These are phyloP conservation scores for Truncatella angustata DNA, from an alignment of 2,329 filamentous ascomycete genomes.

Conservation along the genomic window DNA sequence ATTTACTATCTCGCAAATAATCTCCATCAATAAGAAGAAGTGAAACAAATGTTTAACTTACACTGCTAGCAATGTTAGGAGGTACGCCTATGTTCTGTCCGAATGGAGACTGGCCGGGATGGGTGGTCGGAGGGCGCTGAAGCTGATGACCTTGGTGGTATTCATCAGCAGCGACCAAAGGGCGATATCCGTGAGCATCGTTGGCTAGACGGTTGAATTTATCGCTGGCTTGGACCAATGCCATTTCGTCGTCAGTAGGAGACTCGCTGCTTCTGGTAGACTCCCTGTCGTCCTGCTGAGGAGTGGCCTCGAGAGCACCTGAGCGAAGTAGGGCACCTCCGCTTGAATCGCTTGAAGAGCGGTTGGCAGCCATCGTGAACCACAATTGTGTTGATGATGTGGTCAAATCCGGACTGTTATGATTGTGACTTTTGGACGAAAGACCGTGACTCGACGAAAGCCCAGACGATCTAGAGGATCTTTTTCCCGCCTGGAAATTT, in stretches of 20 bases:
- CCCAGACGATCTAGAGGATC: no score
- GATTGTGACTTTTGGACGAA: neutral
- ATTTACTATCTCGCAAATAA: no score
- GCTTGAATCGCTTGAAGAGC: slow-evolving; percentile 15
- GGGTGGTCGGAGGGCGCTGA: neutral
- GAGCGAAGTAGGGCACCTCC: slow-evolving; percentile 17
- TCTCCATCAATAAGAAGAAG: neutral
- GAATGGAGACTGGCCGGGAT: slow-evolving; percentile 3
- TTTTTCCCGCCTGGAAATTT: no score
- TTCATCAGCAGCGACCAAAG: neutral
- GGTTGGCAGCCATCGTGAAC: slow-evolving; percentile 11
- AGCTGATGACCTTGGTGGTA: slow-evolving; percentile 1
- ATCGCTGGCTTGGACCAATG: slow-evolving; percentile 18
- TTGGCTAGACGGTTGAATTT: slow-evolving; percentile 8
- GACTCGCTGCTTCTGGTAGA: slow-evolving; percentile 7
- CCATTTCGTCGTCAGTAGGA: slow-evolving; percentile 19
- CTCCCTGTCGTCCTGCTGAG: neutral
- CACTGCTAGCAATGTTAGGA: slow-evolving; percentile 1
- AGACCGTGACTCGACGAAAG: no score
- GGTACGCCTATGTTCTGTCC: neutral
- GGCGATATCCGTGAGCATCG: neutral
- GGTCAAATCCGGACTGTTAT: neutral
- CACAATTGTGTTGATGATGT: neutral
- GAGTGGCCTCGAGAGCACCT: slow-evolving; percentile 11
- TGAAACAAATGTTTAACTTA: neutral